Evolutionary conservation across 2,329 filamentous ascomycete genomes (phyloP), one percentile per base, ranked within the genome.

Genomic region (Diaporthe helianthi): DNA sequence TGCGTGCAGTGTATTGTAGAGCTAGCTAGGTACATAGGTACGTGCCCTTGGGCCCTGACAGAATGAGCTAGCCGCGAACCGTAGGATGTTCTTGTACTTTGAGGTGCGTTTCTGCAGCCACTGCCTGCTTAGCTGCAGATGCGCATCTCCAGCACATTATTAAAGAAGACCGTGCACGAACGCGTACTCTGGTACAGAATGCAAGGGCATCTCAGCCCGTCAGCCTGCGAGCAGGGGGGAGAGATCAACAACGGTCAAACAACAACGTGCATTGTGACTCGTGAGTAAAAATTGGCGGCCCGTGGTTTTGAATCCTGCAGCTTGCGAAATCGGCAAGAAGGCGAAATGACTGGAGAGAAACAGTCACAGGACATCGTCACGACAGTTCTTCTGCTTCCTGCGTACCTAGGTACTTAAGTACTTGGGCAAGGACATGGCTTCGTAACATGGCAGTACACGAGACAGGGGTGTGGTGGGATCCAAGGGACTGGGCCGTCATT

Each of bases 101-200:
- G 51, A 61, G 55, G 17, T 33, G 58, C 52, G 12, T 33, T 33
- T 55, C 64, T 67, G 64, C 64, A 67, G 54, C 66, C 38, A 63
- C 29, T 47, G 54, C 31, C 29, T 47, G 54, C 31, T 36, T 68
- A 68, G 66, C 33, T 36, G 65, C 65, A 68, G 46, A 36, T 10
- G 41, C 41, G 24, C 26, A 29, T 63, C 58, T 63, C 44, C 58
- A 63, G 29, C 58, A 24, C 10, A 13, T 22, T 49, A 12, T 49
- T 44, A 13, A 38, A 1, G 12, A 24, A 63, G 58, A 17, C 26
- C 58, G 58, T 47, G 26, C 44, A 24, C 29, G n/a, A 8, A n/a
- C 17, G 41, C 8, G 41, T 44, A 44, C 38, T 41, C 12, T 7
- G 38, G 38, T 41, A 41, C 36, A 9, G 31, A 31, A 55, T 41